These are phyloP conservation scores for Hamigera avellanea DNA, from an alignment of 495 filamentous ascomycete species.

Conservation along the genomic window DNA sequence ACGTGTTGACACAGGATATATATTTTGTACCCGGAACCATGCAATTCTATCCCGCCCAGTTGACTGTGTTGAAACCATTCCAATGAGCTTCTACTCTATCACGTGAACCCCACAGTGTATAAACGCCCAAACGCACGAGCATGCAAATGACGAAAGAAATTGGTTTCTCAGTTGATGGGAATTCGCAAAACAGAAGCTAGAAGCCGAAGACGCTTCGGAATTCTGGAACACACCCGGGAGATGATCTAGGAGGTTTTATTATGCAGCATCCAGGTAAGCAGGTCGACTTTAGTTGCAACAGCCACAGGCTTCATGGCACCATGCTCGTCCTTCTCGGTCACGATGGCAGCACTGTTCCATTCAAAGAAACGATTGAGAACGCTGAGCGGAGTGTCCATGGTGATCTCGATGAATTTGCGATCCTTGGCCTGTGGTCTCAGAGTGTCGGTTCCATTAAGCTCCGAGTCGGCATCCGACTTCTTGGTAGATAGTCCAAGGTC, in stretches of 20 bases:
- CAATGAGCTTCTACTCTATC: too few relatives aligned
- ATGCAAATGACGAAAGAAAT: too few relatives aligned
- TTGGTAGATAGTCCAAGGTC: constrained; percentile 32
- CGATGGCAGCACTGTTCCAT: constrained; percentile 92
- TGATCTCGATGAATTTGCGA: constrained; percentile 86
- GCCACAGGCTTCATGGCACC: constrained; percentile 68
- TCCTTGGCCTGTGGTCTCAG: constrained; percentile 20
- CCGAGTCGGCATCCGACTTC: constrained; percentile 3
- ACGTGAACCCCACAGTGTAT: too few relatives aligned
- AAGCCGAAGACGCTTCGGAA: constrained; percentile 1
- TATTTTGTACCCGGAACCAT: too few relatives aligned
- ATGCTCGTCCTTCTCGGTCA: constrained; percentile 58
- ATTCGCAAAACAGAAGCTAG: too few relatives aligned
- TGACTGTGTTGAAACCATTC: too few relatives aligned
- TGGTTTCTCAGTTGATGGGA: too few relatives aligned
- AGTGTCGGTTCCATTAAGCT: constrained; percentile 1
- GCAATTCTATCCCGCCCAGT: too few relatives aligned
- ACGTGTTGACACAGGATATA: too few relatives aligned
- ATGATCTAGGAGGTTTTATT: constrained; percentile 22
- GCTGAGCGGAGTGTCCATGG: constrained; percentile 71
- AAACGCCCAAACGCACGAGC: too few relatives aligned
- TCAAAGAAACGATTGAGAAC: constrained; percentile 87
- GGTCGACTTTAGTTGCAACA: constrained; percentile 91
- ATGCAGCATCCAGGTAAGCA: constrained; percentile 86
- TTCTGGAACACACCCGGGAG: background rate